A percentile compares a stretch with the other conserved stretches of the same genome.
Conservation (phyloP, 441 rosid genomes). For the Populus hybrid region DNA sequence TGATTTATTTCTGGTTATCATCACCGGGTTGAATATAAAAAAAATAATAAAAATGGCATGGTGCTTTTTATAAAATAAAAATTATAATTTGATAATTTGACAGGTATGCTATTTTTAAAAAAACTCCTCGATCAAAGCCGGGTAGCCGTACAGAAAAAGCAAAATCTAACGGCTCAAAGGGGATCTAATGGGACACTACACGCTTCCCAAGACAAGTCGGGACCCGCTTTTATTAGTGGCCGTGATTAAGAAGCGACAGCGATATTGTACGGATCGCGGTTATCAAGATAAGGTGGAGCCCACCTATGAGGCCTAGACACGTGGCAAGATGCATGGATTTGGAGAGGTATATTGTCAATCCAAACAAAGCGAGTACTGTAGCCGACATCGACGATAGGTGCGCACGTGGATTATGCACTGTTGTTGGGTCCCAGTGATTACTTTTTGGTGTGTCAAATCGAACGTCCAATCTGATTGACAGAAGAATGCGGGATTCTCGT, state of each 20-base stretch:
- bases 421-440: background rate
- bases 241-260: conserved; percentile 8
- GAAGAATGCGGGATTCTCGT: conserved; percentile 27
- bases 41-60: too few species aligned
- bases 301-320: background rate
- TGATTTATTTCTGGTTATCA: too few species aligned
- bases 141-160: background rate
- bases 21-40: too few species aligned
- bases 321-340: conserved; percentile 17
- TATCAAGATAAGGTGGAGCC: background rate
- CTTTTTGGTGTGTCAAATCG: conserved; percentile 11
- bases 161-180: conserved; percentile 9
- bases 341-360: background rate
- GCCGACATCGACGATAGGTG: conserved; percentile 41
- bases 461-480: conserved; percentile 34
- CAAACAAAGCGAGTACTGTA: conserved; percentile 1
- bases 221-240: background rate
- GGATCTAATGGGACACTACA: background rate
- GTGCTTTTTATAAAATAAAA: too few species aligned
- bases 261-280: conserved; percentile 18
- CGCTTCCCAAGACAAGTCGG: background rate
- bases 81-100: too few species aligned
- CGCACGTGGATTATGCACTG: conserved; percentile 35
- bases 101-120: too few species aligned
- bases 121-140: background rate